Evolutionary conservation across 305 asterid genomes (phyloP).

Genomic region (Rubia peregrina): DNA sequence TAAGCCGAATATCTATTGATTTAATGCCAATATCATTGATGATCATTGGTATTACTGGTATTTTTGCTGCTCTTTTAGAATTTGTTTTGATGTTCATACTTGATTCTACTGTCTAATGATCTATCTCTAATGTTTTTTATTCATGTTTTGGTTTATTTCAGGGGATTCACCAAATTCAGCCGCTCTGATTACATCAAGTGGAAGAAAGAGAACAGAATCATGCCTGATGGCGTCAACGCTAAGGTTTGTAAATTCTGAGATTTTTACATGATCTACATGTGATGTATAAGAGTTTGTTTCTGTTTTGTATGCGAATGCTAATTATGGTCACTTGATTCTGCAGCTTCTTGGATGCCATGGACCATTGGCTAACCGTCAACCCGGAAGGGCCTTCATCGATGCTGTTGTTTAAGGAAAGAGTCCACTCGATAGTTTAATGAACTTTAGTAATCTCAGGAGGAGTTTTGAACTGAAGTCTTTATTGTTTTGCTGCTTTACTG

Average conservation of each 20-base stretch:
- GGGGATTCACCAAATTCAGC: constrained; percentile 31
- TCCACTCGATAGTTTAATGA: not conserved
- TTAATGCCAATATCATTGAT: too few species aligned
- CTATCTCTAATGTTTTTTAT: not conserved
- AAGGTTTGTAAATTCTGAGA: constrained; percentile 15
- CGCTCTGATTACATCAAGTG: constrained; percentile 23
- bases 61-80: not conserved
- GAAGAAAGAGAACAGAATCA: constrained; percentile 26
- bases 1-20: too few species aligned
- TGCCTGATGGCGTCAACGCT: constrained; percentile 29
- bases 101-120: not conserved
- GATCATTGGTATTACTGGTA: too few species aligned
- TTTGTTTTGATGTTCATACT: not conserved
- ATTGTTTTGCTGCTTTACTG: not conserved
- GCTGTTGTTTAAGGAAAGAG: constrained; percentile 4
- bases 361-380: constrained; percentile 30
- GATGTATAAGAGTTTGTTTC: not conserved
- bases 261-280: not conserved
- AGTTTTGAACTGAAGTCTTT: not conserved
- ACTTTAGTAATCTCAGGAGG: not conserved
- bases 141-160: not conserved
- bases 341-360: constrained; percentile 40
- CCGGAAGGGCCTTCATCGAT: constrained; percentile 29
- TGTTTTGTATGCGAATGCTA: not conserved
- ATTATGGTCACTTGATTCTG: not conserved